These are phyloP conservation scores for Beauveria pseudobassiana DNA, from an alignment of 2,329 filamentous ascomycete genomes.

Conservation along the genomic window DNA sequence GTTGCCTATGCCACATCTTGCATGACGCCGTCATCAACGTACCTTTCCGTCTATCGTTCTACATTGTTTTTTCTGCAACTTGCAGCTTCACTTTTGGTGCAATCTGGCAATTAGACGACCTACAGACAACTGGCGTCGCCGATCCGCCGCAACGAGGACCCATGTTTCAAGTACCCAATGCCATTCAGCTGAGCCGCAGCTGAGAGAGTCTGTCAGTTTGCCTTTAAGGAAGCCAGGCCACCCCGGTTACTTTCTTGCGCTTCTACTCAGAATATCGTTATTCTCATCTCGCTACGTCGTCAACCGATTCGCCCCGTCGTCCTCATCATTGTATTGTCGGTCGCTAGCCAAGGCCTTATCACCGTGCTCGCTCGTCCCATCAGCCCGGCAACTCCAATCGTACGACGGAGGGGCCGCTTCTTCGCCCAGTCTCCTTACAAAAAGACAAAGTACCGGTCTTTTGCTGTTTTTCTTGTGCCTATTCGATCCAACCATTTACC, in stretches of 20 bases:
- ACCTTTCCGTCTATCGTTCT: not conserved
- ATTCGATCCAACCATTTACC: not conserved
- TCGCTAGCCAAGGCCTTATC: not conserved
- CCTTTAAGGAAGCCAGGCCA: not conserved
- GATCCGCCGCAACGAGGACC: not conserved
- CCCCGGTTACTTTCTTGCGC: not conserved
- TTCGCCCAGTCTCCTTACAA: not conserved
- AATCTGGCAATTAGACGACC: not conserved
- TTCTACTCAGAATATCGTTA: not conserved
- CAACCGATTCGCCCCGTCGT: not conserved
- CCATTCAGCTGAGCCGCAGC: conserved; percentile 1
- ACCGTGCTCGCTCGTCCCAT: not conserved
- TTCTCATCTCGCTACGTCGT: not conserved
- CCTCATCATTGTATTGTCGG: not conserved
- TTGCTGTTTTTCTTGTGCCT: not conserved
- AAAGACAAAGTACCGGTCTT: not conserved
- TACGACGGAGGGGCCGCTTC: not conserved
- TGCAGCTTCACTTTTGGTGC: not conserved
- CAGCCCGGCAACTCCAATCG: not conserved
- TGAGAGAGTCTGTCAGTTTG: conserved; percentile 3
- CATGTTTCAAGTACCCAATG: not conserved
- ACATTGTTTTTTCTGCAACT: not conserved
- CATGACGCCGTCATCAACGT: not conserved
- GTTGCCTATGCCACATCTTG: not conserved
- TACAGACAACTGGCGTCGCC: not conserved